A percentile compares a stretch with the other conserved stretches of the same genome.
Evolutionary conservation across 2,329 filamentous ascomycete species (phyloP).

Genomic region (Ophiostoma populinum): DNA sequence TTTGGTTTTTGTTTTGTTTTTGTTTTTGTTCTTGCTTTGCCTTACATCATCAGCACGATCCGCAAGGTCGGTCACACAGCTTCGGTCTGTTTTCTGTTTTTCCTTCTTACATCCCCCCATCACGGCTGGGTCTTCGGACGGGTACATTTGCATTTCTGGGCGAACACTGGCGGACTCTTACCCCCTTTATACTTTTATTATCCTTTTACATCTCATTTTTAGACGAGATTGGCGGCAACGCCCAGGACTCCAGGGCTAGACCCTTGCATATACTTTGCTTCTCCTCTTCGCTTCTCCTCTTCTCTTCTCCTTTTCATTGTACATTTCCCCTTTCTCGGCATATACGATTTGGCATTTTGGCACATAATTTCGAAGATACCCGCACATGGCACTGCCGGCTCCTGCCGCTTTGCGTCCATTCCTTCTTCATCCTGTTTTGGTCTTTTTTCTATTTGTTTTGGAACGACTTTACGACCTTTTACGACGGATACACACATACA

Average conservation of each 20-base stretch:
- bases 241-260: constrained; percentile 1
- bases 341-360: too few relatives aligned
- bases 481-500: constrained; percentile 8
- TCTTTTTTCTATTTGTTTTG: constrained; percentile 11
- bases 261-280: constrained; percentile 1
- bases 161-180: constrained; percentile 27
- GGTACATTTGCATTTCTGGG: constrained; percentile 37
- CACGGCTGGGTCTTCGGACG: constrained; percentile 36
- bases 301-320: constrained; percentile 10
- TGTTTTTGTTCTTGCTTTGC: constrained; percentile 22
- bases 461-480: constrained; percentile 10
- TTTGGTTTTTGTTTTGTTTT: constrained; percentile 15
- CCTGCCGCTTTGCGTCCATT: background rate
- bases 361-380: background rate
- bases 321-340: background rate
- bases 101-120: constrained; percentile 24
- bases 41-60: constrained; percentile 20
- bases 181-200: constrained; percentile 11
- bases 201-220: constrained; percentile 12
- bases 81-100: constrained; percentile 6
- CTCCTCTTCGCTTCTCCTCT: constrained; percentile 2
- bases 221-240: constrained; percentile 7
- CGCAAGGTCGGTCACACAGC: constrained; percentile 30
- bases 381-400: background rate
- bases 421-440: constrained; percentile 13